These are phyloP conservation scores for Ogataea glucozyma DNA, from an alignment of 805 yeast species.

Conservation along the genomic window DNA sequence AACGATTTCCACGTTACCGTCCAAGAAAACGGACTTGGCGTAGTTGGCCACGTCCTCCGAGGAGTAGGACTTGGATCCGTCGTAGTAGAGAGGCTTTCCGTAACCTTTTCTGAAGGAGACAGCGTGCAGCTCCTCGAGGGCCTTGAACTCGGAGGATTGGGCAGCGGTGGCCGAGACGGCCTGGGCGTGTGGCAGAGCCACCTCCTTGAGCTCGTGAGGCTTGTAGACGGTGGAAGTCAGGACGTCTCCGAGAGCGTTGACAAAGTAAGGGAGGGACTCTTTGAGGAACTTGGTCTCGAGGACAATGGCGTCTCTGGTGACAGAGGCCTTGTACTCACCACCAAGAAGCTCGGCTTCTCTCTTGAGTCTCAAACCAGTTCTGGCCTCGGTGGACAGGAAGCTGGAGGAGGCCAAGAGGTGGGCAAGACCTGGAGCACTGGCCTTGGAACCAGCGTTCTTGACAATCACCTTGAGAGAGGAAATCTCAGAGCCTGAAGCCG, in stretches of 20 bases:
- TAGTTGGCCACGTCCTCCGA: constrained; percentile 65
- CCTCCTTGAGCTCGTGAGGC: constrained; percentile 81
- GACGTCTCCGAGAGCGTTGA: constrained; percentile 78
- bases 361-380: constrained; percentile 88
- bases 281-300: constrained; percentile 80
- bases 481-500: constrained; percentile 58
- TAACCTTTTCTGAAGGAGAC: constrained; percentile 83
- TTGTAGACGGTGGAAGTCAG: constrained; percentile 70
- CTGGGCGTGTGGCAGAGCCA: constrained; percentile 75
- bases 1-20: constrained; percentile 67
- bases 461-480: constrained; percentile 79
- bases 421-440: constrained; percentile 73
- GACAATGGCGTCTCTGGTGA: constrained; percentile 83
- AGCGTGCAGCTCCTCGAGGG: constrained; percentile 77
- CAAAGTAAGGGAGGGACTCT: constrained; percentile 89
- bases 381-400: constrained; percentile 76
- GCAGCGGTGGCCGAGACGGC: constrained; percentile 59
- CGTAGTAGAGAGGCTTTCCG: constrained; percentile 79
- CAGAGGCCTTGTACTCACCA: constrained; percentile 66
- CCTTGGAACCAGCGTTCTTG: constrained; percentile 80
- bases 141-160: constrained; percentile 54
- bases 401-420: constrained; percentile 83
- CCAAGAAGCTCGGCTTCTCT: constrained; percentile 95
- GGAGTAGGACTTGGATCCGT: constrained; percentile 57
- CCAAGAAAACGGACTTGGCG: constrained; percentile 67